Evolutionary conservation across 495 filamentous ascomycete species (phyloP).

Genomic region (Cercophora sp.): DNA sequence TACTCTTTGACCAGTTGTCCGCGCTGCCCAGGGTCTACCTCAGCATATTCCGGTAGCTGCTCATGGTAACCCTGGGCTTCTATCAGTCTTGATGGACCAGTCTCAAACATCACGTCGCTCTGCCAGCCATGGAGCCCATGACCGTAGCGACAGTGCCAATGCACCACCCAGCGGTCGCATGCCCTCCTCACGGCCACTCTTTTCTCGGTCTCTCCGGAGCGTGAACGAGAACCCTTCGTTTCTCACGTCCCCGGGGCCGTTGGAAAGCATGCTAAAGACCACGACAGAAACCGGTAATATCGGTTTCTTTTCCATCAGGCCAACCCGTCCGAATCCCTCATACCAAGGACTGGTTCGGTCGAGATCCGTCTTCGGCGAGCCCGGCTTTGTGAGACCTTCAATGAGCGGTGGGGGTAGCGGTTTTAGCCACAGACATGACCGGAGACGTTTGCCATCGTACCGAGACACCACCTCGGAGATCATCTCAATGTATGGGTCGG

Average conservation of each 20-base stretch:
- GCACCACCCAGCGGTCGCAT: no score
- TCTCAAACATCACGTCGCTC: conserved; percentile 33
- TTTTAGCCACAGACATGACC: conserved; percentile 19
- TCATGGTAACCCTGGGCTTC: no score
- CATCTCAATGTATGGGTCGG: conserved; percentile 45
- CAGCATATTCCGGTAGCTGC: no score
- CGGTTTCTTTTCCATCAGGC: conserved; percentile 55
- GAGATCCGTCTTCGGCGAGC: conserved; percentile 6
- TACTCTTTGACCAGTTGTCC: no score
- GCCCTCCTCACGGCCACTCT: conserved; percentile 11
- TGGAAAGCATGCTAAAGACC: conserved; percentile 64
- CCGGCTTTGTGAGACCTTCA: neutral
- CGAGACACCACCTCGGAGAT: conserved; percentile 43
- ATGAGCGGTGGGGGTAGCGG: conserved; percentile 2
- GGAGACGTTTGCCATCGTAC: conserved; percentile 38
- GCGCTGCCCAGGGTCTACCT: no score
- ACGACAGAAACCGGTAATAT: conserved; percentile 68
- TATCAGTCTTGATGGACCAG: conserved; percentile 31
- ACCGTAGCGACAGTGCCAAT: conserved; percentile 30
- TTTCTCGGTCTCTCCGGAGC: conserved; percentile 30
- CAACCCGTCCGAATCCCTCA: conserved; percentile 38
- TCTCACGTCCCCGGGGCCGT: conserved; percentile 40
- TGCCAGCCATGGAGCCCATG: conserved; percentile 40
- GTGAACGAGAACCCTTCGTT: conserved; percentile 35
- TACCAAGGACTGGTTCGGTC: conserved; percentile 16